Base-by-base conservation (phyloP, 2,329 filamentous ascomycete genomes). In the Neophaeococcomyces mojaviensis region DNA sequence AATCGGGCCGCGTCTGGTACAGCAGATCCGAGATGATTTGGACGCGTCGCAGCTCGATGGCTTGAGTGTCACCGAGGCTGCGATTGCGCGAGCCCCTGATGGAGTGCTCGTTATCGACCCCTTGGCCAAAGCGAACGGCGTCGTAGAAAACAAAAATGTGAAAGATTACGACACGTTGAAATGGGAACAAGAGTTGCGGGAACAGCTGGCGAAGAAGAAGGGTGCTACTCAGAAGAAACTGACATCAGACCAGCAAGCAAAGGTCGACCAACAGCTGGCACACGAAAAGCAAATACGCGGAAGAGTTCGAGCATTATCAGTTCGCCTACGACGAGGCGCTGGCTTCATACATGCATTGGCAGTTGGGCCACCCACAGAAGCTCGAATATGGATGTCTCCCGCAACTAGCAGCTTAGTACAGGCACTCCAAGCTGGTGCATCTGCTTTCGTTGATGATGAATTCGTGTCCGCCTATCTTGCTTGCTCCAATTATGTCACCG, bases 151-250 rank as follows among this genome's bases (percentile, higher is more conserved):
- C 66, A 97, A 95, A 68, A 95, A 88, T 58, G 83, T 80, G 39
- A 96, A 94, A 63, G 92, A 97, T 62, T 95, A 96, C 58, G 88
- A 98, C 57, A 94, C 88, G 1, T 67, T 96, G 33, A 96, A 95
- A 65, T 98, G 94, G 92, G 92, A 98, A 65, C 85, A 90, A 62
- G 92, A 98, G 53, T 74, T 98, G 6, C 77, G 89, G 47, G 76
- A 80, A 32, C 88, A 96, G 58, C 68, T 98, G 33, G 88, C 89
- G n/a, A 77, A 86, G 61, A 98, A 97, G 71, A 95, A 90, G 64
- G 90, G 90, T 1, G 64, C 68, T 37, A 79, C 86, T 49, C 81
- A 88, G 57, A 90, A 88, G 69, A 98, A 96, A 67, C 78, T 97
- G 8, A 92, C 87, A 0, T 68, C 86, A 0, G 92, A 97, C 30